A percentile compares a stretch with the other conserved stretches of the same genome.
Conservation (phyloP, 345 rosid species). For the Citrus glauca region DNA sequence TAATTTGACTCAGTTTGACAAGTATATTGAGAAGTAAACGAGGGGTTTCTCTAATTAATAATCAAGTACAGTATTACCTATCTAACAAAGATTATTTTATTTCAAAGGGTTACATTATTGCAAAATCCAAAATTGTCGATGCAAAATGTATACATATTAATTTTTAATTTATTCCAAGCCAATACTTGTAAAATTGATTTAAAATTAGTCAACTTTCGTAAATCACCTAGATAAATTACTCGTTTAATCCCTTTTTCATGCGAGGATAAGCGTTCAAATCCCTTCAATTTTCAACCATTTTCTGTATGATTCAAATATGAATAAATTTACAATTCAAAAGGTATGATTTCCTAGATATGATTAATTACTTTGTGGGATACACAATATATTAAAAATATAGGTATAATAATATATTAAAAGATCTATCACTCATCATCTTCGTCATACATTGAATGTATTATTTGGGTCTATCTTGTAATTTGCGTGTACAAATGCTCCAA, state of each 20-base stretch:
- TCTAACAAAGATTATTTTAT: background rate
- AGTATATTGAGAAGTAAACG: background rate
- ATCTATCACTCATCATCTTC: no score
- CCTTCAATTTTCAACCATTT: background rate
- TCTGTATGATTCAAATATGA: no score
- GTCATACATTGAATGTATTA: background rate
- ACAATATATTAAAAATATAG: no score
- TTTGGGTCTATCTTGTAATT: no score
- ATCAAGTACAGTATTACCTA: background rate
- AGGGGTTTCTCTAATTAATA: background rate
- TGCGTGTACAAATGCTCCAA: no score
- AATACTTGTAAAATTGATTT: background rate
- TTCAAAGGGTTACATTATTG: no score
- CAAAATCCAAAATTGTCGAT: background rate
- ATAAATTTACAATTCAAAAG: no score
- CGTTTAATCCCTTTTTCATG: background rate
- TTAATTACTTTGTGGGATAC: no score
- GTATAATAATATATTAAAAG: no score
- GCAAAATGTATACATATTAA: background rate
- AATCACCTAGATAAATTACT: background rate
- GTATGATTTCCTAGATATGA: no score
- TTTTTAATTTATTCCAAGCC: background rate
- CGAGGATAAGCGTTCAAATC: background rate
- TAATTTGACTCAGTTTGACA: background rate
- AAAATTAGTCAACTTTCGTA: background rate